Percentiles rank a stretch among this genome's conserved stretches.
These are phyloP conservation scores for Drechslera avenae DNA, from an alignment of 2,329 filamentous ascomycete species.

Conservation along the genomic window DNA sequence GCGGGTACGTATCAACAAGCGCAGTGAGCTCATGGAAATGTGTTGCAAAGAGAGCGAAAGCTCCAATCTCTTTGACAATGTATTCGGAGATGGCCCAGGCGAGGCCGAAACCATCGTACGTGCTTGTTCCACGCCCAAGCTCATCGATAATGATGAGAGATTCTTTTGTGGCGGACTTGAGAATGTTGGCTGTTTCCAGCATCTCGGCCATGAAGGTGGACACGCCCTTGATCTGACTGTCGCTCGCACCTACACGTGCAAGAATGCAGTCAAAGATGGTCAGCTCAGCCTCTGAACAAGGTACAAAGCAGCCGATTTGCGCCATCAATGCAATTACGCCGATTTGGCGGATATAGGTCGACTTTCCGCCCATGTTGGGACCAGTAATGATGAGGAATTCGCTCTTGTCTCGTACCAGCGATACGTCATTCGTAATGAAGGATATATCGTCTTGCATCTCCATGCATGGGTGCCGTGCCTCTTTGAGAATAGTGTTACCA, in stretches of 20 bases:
- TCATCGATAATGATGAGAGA: constrained; percentile 99
- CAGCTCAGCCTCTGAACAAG: constrained; percentile 85
- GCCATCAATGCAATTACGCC: constrained; percentile 97
- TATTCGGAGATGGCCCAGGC: constrained; percentile 99
- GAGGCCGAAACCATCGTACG: constrained; percentile 97
- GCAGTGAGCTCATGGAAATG: constrained; percentile 98
- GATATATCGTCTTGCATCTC: constrained; percentile 98
- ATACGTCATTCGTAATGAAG: constrained; percentile 97
- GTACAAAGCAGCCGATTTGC: constrained; percentile 94
- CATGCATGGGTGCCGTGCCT: constrained; percentile 95
- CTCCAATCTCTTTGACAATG: constrained; percentile 92
- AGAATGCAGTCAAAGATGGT: constrained; percentile 97
- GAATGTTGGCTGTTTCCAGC: constrained; percentile 97
- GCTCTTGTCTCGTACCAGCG: constrained; percentile 75
- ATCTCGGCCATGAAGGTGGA: constrained; percentile 99
- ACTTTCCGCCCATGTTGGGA: constrained; percentile 99
- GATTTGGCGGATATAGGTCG: constrained; percentile 96
- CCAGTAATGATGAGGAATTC: constrained; percentile 97
- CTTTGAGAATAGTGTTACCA: constrained; percentile 86
- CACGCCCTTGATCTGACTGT: constrained; percentile 96
- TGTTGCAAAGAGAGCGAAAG: constrained; percentile 93
- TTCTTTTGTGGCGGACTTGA: constrained; percentile 93
- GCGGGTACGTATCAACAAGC: constrained; percentile 80
- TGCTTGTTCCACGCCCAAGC: constrained; percentile 92
- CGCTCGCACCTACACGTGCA: constrained; percentile 91